Base-by-base conservation (phyloP, 2,329 filamentous ascomycete genomes). In the Fusarium caatingaense region DNA sequence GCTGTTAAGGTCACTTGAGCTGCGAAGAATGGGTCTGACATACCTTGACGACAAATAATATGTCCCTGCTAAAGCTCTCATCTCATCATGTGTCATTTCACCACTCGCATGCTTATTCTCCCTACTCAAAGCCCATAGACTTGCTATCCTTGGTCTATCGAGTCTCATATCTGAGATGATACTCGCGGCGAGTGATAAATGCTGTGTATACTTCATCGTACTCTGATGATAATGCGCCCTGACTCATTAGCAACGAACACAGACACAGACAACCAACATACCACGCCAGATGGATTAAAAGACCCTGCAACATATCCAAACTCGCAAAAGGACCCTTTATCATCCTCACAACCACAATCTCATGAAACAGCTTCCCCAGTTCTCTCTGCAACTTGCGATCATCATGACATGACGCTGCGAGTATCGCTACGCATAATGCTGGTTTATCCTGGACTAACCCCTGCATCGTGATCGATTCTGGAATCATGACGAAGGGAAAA, bases 41-140 rank as follows among this genome's bases (percentile, higher is more conserved):
- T 65, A 79, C 77, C 76, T 75, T 1, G 78, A 79, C 2, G 76
- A 73, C 11, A 79, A 66, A 44, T 78, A 79, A 32, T 78, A 79
- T 5, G 74, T 73, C 7, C 78, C 78, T 1, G 76, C 68, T 7
- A 79, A 30, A 1, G 78, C 77, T 56, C 78, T 68, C 60, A 72
- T 70, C 53, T 79, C 77, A 25, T 79, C 76, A 1, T 69, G 51
- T 8, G 68, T 65, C 60, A 77, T 72, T 10, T 73, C 68, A 5
- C 49, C 23, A 27, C 23, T 48, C 9, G 47, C 40, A 16, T 64
- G 62, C 4, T 74, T 71, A 7, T 61, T 67, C n/a, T 66, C 72
- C 8, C 64, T 63, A 30, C 72, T 75, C 13, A 79, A 37, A 9
- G 66, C 73, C 77, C 77, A 79, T 2, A 76, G 60, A n/a, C 63